These are phyloP conservation scores for Microdochium bolleyi DNA, from an alignment of 2,329 filamentous ascomycete genomes.

Conservation along the genomic window DNA sequence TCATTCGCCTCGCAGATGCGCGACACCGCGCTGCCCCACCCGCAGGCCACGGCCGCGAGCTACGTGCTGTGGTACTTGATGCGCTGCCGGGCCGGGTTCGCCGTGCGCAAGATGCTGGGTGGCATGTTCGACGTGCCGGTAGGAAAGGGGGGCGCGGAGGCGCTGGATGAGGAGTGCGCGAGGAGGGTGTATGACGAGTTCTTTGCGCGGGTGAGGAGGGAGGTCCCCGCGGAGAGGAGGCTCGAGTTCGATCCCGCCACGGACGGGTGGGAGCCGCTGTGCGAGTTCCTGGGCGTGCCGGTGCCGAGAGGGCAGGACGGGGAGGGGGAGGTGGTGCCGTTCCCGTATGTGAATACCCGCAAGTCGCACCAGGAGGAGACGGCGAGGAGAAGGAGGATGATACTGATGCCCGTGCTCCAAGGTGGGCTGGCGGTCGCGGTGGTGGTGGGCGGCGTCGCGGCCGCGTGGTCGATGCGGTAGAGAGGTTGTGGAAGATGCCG, in stretches of 20 bases:
- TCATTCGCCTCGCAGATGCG: slow-evolving; percentile 5
- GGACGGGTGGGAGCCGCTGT: slow-evolving; percentile 9
- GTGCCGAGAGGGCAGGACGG: slow-evolving; percentile 1
- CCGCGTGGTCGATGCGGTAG: background rate
- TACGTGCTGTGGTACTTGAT: slow-evolving; percentile 2
- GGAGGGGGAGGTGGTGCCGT: slow-evolving; percentile 2
- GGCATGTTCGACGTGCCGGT: slow-evolving; percentile 6
- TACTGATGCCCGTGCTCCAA: background rate
- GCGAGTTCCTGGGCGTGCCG: slow-evolving; percentile 6
- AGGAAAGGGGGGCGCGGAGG: slow-evolving; percentile 2
- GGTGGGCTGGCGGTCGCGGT: background rate
- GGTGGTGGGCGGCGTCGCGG: background rate
- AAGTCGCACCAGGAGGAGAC: background rate
- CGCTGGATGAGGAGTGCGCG: background rate
- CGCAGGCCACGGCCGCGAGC: background rate
- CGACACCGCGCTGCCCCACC: slow-evolving; percentile 1
- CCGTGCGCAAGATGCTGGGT: slow-evolving; percentile 6
- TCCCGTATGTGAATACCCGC: slow-evolving; percentile 4
- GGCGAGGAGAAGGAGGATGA: background rate
- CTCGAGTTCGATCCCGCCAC: slow-evolving; percentile 7
- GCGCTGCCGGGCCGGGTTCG: slow-evolving; percentile 2
- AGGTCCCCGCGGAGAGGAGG: slow-evolving; percentile 5
- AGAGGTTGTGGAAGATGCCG: background rate
- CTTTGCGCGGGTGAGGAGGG: slow-evolving; percentile 1
- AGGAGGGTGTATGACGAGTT: slow-evolving; percentile 5